A percentile compares a stretch with the other conserved stretches of the same genome.
phyloP scores from a whole-genome alignment of 2,329 filamentous ascomycete species.

The Paramyrothecium roridum region DNA sequence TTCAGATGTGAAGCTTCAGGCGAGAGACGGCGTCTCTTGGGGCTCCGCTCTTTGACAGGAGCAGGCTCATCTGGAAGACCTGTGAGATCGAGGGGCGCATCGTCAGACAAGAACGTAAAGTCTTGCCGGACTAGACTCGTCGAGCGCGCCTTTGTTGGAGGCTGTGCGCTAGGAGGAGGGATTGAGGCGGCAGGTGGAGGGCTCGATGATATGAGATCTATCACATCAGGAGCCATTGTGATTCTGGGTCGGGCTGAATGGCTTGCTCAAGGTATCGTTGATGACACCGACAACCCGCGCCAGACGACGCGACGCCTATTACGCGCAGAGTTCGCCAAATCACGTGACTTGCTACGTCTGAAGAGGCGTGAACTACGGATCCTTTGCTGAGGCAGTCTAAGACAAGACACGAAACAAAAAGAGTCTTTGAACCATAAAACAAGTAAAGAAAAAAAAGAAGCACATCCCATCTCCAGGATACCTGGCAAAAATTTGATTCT shows the following conservation, averaged over 20 bases:
- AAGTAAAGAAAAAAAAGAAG: neutral
- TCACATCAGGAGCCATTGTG: conserved; percentile 27
- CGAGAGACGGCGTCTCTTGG: neutral
- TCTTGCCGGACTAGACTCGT: neutral
- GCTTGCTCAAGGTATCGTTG: too few species aligned
- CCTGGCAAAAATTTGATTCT: neutral
- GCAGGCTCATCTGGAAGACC: neutral
- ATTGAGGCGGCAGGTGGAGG: conserved; percentile 12
- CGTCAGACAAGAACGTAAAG: neutral
- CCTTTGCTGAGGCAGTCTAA: neutral
- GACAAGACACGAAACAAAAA: neutral
- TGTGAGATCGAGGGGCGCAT: neutral
- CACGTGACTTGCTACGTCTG: too few species aligned
- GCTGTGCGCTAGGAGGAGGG: neutral
- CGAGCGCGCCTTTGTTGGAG: neutral
- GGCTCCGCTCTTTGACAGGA: neutral
- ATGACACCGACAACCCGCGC: too few species aligned
- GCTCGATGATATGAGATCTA: conserved; percentile 35
- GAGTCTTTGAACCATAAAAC: neutral
- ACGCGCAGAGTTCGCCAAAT: too few species aligned
- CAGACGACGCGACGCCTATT: too few species aligned
- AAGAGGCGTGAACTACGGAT: neutral
- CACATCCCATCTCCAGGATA: too few species aligned
- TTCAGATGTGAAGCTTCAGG: too few species aligned
- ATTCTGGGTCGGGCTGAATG: neutral